A percentile compares a stretch with the other conserved stretches of the same genome.
These are phyloP conservation scores for Peniophora sp. DNA, from an alignment of 1,284 basidiomycete genomes.

Conservation along the genomic window DNA sequence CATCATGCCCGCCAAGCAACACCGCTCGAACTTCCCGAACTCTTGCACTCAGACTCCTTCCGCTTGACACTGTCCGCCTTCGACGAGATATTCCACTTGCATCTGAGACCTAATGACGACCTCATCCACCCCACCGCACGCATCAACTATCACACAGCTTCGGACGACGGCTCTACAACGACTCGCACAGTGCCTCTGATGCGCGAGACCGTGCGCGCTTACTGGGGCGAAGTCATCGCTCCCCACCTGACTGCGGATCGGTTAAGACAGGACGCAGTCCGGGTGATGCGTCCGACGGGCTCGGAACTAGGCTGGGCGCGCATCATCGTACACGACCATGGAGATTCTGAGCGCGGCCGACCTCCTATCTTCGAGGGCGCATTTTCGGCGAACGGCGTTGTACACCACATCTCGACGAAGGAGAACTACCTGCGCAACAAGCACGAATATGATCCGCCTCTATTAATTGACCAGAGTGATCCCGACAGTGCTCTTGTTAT, in stretches of 20 bases:
- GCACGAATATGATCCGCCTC: constrained; percentile 50
- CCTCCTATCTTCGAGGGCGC: constrained; percentile 69
- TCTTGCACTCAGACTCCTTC: constrained; percentile 57
- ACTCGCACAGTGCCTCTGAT: constrained; percentile 44
- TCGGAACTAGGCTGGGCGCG: constrained; percentile 60
- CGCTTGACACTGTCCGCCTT: constrained; percentile 59
- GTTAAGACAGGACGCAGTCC: constrained; percentile 52
- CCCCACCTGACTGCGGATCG: constrained; percentile 39
- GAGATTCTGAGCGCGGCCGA: constrained; percentile 36
- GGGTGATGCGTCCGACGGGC: constrained; percentile 33
- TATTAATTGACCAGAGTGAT: constrained; percentile 27
- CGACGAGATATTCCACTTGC: constrained; percentile 53
- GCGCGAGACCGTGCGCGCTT: constrained; percentile 50
- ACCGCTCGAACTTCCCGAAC: constrained; percentile 28
- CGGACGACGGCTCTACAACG: constrained; percentile 37
- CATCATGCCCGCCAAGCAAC: constrained; percentile 26
- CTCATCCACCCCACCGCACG: constrained; percentile 73
- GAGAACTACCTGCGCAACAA: constrained; percentile 64
- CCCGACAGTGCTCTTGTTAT: constrained; percentile 54
- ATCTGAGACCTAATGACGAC: constrained; percentile 68
- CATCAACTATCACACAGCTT: constrained; percentile 49
- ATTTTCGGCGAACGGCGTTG: constrained; percentile 59
- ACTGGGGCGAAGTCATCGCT: constrained; percentile 63
- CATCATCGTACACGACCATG: constrained; percentile 63
- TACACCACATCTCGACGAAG: constrained; percentile 69